Evolutionary conservation across 2,329 filamentous ascomycete genomes (phyloP).

Genomic region (Tolypocladium guangdongense): DNA sequence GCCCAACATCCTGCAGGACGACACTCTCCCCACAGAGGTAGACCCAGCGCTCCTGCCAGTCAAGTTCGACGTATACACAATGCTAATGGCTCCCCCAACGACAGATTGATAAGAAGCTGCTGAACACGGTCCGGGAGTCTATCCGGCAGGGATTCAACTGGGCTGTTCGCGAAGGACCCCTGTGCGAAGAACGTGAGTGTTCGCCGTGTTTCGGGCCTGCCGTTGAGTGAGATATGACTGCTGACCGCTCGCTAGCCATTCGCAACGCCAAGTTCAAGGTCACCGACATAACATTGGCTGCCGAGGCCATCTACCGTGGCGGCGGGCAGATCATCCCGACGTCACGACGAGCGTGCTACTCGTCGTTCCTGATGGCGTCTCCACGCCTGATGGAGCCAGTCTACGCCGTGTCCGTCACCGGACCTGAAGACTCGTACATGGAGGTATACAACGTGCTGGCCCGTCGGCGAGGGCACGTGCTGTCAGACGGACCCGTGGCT

Average conservation of each 20-base stretch:
- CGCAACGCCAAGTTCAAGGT: conserved; percentile 97
- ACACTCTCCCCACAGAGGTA: conserved; percentile 82
- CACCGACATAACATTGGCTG: conserved; percentile 77
- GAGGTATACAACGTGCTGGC: conserved; percentile 88
- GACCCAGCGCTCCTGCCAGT: not conserved
- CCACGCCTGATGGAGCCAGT: conserved; percentile 95
- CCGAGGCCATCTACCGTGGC: conserved; percentile 87
- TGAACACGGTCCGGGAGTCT: conserved; percentile 79
- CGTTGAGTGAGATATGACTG: too few relatives aligned
- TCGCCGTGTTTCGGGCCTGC: not conserved
- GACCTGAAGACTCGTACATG: conserved; percentile 78
- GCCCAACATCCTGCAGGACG: conserved; percentile 92
- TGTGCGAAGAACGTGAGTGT: conserved; percentile 90
- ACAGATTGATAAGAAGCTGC: conserved; percentile 80
- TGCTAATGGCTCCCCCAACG: not conserved
- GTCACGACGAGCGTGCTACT: conserved; percentile 84
- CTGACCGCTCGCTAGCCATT: conserved; percentile 50
- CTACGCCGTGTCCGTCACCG: conserved; percentile 86
- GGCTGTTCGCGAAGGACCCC: conserved; percentile 87
- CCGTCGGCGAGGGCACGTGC: conserved; percentile 78
- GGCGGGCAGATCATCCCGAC: conserved; percentile 97
- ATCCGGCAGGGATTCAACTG: conserved; percentile 95
- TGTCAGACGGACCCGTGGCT: conserved; percentile 87
- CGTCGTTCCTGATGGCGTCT: conserved; percentile 92
- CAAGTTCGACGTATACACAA: not conserved